A percentile compares a stretch with the other conserved stretches of the same genome.
phyloP scores from a whole-genome alignment of 768 basidiomycete genomes.

The Lenzites betulinus region DNA sequence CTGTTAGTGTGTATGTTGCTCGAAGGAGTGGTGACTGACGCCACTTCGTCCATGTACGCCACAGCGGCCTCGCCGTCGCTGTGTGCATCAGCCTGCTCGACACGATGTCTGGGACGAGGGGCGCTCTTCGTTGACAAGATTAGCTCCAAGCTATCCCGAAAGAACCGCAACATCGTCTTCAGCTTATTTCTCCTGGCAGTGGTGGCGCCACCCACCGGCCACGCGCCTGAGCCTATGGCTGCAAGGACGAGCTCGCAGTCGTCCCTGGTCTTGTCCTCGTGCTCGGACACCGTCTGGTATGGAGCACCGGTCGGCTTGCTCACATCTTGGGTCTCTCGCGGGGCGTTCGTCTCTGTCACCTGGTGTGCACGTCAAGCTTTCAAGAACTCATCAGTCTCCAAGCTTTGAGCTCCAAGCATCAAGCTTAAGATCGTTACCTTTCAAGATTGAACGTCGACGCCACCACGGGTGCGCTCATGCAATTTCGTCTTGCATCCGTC shows the following conservation, averaged over 20 bases:
- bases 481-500: background rate
- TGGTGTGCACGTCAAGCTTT: background rate
- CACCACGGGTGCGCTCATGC: too few relatives aligned
- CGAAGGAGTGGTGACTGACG: too few relatives aligned
- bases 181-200: background rate
- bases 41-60: background rate
- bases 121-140: background rate
- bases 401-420: too few relatives aligned
- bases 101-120: background rate
- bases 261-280: too few relatives aligned
- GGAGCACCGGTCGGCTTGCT: too few relatives aligned
- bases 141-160: too few relatives aligned
- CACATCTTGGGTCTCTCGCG: too few relatives aligned
- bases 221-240: background rate
- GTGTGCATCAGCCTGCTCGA: background rate
- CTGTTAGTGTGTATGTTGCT: background rate
- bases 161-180: background rate
- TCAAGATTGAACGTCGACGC: too few relatives aligned
- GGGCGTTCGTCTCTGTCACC: too few relatives aligned
- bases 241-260: too few relatives aligned
- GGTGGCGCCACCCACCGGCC: conserved; percentile 1
- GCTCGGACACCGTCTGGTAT: too few relatives aligned
- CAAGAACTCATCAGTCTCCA: too few relatives aligned
- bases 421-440: background rate
- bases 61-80: background rate